Base-by-base conservation (phyloP, 306 rosid species). In the Amphicarpaea edgeworthii region DNA sequence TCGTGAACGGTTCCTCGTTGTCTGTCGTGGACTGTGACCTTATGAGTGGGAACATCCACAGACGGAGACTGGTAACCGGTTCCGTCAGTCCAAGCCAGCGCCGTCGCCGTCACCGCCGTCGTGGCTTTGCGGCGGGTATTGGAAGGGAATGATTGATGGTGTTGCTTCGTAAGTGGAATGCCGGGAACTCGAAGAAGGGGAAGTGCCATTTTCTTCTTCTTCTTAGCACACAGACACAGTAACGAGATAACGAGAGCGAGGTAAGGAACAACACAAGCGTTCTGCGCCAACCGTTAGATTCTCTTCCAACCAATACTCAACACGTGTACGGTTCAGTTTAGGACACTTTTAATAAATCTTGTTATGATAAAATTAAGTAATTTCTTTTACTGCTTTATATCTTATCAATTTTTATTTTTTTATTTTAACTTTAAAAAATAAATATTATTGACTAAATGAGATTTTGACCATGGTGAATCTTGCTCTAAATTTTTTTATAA, bases 11-110 rank as follows among this genome's bases (percentile, higher is more conserved):
- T 61, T 19, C 97, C 97, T 17, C 96, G 79, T 70, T 90, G 90
- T 19, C 91, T 73, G 26, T 95, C 99, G 57, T 90, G 99, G 24
- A 95, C 97, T 10, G 88, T 95, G 60, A 95, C 96, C 83, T 88
- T 92, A 80, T 95, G 97, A 8, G 86, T 63, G 8, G 96, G 93
- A 77, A 83, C 82, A 12, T 34, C 64, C 8, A 15, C 85, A 9
- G 87, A 68, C 1, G 83, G 63, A 32, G 85, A 79, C 63, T 19
- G 70, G 60, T 19, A 69, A 45, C 70, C 86, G 38, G 78, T 17
- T 51, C 69, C 72, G 58, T 66, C 83, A 6, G 81, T 19, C 63
- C 81, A 72, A 14, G 26, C 86, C 12, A 70, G 78, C 47, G 84
- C 77, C 17, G 87, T 76, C 77, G 79, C 90, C 76, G 91, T 82